These are phyloP conservation scores for Pestalotiopsis sp. DNA, from an alignment of 2,329 filamentous ascomycete species.

Conservation along the genomic window DNA sequence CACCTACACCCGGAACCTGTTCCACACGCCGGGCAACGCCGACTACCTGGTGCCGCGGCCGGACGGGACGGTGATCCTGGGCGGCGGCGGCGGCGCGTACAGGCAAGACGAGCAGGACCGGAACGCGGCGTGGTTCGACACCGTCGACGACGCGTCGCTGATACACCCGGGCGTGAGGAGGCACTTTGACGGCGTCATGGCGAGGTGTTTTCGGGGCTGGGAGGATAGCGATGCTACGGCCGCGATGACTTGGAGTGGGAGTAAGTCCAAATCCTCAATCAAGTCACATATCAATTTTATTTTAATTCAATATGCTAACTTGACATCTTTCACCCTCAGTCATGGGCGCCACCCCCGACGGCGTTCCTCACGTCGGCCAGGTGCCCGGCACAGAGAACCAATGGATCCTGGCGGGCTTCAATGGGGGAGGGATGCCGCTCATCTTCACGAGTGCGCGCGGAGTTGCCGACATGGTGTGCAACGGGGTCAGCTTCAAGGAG, in stretches of 20 bases:
- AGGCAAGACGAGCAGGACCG: not conserved
- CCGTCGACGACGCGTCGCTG: conserved; percentile 3
- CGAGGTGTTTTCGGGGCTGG: conserved; percentile 5
- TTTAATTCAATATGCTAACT: not conserved
- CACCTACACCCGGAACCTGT: conserved; percentile 1
- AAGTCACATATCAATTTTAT: not conserved
- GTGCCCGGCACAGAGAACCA: conserved; percentile 4
- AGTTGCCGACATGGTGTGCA: conserved; percentile 4
- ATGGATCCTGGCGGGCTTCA: conserved; percentile 12
- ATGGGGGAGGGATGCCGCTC: conserved; percentile 8
- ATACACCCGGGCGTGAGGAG: not conserved
- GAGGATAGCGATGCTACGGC: conserved; percentile 11
- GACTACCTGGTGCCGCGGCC: conserved; percentile 11
- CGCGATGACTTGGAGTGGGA: conserved; percentile 3
- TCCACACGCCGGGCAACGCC: not conserved
- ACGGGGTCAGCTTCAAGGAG: not conserved
- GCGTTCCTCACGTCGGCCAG: not conserved
- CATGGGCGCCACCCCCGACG: conserved; percentile 6
- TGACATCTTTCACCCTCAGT: not conserved
- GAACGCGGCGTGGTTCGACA: conserved; percentile 8
- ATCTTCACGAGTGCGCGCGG: not conserved
- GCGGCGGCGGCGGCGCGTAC: not conserved
- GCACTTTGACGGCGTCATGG: conserved; percentile 7
- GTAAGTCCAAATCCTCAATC: not conserved
- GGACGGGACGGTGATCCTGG: conserved; percentile 5